A percentile compares a stretch with the other conserved stretches of the same genome.
Conservation (phyloP, 495 filamentous ascomycete genomes). For the Bacidia gigantensis region DNA sequence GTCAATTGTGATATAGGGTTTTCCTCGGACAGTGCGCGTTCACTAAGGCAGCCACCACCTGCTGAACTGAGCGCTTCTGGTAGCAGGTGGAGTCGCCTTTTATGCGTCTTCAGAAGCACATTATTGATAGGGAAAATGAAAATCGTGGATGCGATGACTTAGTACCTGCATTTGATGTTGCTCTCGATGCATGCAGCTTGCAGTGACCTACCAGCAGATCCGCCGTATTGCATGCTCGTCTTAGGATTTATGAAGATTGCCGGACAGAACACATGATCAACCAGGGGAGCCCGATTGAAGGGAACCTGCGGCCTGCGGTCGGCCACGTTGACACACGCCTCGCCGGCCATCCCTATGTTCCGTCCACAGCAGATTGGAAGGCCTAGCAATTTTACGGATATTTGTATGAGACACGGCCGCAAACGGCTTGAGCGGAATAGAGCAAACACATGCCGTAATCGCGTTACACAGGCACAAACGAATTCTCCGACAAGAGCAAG, state of each 20-base stretch:
- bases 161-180: too few relatives aligned
- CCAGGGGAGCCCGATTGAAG: too few relatives aligned
- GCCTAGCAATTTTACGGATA: not conserved
- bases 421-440: not conserved
- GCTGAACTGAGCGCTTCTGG: too few relatives aligned
- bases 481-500: not conserved
- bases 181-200: too few relatives aligned
- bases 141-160: too few relatives aligned
- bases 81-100: too few relatives aligned
- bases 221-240: not conserved
- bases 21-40: too few relatives aligned
- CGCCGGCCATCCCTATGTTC: not conserved
- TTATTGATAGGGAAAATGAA: too few relatives aligned
- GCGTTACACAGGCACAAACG: not conserved
- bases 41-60: too few relatives aligned
- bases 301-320: not conserved
- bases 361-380: not conserved
- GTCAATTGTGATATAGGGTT: too few relatives aligned
- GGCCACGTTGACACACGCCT: not conserved
- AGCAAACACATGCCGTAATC: not conserved
- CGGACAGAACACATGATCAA: too few relatives aligned
- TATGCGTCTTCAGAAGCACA: too few relatives aligned
- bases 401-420: not conserved
- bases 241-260: not conserved
- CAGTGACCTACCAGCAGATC: not conserved